phyloP scores from a whole-genome alignment of 2,329 filamentous ascomycete species.

The Septoria linicola region DNA sequence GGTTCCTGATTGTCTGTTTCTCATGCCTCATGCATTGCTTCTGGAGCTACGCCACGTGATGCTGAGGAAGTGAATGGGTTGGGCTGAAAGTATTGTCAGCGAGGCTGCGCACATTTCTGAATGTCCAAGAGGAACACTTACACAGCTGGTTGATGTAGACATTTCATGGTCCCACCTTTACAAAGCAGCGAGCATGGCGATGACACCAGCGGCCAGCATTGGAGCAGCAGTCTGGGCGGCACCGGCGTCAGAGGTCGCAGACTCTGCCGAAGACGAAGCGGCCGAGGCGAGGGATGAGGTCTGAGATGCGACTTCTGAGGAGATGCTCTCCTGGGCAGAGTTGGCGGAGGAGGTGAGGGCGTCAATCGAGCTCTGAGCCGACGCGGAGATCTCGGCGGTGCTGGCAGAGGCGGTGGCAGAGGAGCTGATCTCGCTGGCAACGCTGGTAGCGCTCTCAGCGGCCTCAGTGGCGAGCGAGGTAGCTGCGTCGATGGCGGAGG shows the following conservation, averaged over 20 bases:
- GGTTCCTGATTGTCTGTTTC: no score
- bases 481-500: not conserved
- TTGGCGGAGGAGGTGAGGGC: conserved; percentile 1
- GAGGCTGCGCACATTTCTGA: no score
- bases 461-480: not conserved
- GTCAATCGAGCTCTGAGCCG: conserved; percentile 6
- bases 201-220: conserved; percentile 5
- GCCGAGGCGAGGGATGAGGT: not conserved
- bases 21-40: no score
- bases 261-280: not conserved
- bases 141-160: no score
- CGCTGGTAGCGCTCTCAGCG: not conserved
- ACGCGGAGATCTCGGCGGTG: not conserved
- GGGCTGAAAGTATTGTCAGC: no score
- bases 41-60: no score
- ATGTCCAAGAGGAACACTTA: no score
- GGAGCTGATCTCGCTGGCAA: not conserved
- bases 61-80: no score
- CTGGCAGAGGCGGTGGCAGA: not conserved
- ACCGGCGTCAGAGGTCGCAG: not conserved
- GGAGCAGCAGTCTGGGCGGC: conserved; percentile 8
- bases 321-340: not conserved
- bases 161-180: no score
- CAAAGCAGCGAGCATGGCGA: conserved; percentile 8
- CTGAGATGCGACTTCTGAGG: not conserved